Conservation (phyloP, 371 early-diverging fungal genomes). For the Circinella umbellata region DNA sequence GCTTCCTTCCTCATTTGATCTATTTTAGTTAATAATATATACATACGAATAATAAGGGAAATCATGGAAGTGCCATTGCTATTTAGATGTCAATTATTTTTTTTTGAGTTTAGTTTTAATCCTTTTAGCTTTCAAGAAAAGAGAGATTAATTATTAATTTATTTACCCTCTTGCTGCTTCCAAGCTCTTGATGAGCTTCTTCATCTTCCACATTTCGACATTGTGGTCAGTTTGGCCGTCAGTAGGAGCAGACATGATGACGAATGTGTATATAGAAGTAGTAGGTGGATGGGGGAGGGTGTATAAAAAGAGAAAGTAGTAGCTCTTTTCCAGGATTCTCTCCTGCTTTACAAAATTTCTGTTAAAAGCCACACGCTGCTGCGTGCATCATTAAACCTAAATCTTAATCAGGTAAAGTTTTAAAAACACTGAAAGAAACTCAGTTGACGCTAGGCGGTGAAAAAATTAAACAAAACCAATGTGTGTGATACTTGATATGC, state of each 20-base stretch:
- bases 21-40: too few relatives aligned
- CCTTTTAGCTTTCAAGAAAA: too few relatives aligned
- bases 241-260: constrained; percentile 22
- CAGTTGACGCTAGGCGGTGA: neutral
- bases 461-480: too few relatives aligned
- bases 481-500: too few relatives aligned
- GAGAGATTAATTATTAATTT: too few relatives aligned
- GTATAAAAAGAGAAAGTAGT: neutral
- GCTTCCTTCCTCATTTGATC: neutral
- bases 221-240: constrained; percentile 65
- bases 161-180: constrained; percentile 91
- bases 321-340: neutral
- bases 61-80: constrained; percentile 99
- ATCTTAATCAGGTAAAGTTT: neutral
- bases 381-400: neutral
- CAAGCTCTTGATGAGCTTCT: constrained; percentile 96
- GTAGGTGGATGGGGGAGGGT: neutral
- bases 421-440: neutral
- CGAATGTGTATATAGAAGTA: neutral
- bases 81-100: neutral
- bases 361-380: neutral
- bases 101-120: too few relatives aligned
- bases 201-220: constrained; percentile 97
- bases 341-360: constrained; percentile 11
- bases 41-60: constrained; percentile 93